Evolutionary conservation across 441 rosid species (phyloP).

Genomic region (Metrosideros polymorpha): DNA sequence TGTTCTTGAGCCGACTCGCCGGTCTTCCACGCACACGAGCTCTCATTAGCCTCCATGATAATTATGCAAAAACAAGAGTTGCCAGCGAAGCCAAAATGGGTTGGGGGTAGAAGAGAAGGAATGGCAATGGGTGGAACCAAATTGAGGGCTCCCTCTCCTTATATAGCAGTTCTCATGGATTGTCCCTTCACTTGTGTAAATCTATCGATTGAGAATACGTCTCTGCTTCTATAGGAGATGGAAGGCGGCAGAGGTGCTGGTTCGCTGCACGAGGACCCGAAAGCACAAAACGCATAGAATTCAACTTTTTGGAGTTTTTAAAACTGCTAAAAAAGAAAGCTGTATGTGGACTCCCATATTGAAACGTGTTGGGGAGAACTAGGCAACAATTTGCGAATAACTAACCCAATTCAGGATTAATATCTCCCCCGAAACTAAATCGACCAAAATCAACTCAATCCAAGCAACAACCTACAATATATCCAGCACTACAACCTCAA

Average conservation of each 20-base stretch:
- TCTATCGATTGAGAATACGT: no score
- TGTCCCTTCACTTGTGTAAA: no score
- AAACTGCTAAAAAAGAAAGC: neutral
- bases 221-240: neutral
- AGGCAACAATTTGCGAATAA: no score
- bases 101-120: neutral
- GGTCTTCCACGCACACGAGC: conserved; percentile 16
- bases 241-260: neutral
- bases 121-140: neutral
- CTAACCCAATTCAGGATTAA: no score
- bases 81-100: neutral
- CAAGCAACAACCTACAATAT: no score
- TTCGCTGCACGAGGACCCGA: neutral
- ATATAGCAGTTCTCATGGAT: no score
- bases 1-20: conserved; percentile 45
- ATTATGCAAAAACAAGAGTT: neutral
- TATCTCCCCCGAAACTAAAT: no score
- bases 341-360: neutral
- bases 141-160: neutral
- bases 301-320: neutral
- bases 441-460: no score
- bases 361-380: no score
- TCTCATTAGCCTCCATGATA: conserved; percentile 15
- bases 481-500: no score
- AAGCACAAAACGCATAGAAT: neutral